phyloP scores from a whole-genome alignment of 2,329 filamentous ascomycete genomes.

The Scytalidium sp. region DNA sequence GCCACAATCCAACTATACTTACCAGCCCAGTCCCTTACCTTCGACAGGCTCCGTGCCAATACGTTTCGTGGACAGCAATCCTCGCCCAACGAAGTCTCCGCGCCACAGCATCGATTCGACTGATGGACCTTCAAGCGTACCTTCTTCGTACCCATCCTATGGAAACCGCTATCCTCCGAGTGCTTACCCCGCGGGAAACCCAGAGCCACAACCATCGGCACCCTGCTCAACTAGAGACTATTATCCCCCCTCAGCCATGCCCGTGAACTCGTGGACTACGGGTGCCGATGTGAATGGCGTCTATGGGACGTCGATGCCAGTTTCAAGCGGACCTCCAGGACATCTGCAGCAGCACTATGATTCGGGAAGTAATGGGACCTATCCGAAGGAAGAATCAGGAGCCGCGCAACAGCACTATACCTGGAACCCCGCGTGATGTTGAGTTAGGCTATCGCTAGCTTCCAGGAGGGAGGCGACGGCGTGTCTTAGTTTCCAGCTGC shows the following conservation, averaged over 20 bases:
- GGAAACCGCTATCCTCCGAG: constrained; percentile 16
- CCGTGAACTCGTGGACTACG: constrained; percentile 3
- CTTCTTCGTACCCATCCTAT: constrained; percentile 17
- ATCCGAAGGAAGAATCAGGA: constrained; percentile 17
- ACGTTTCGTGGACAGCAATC: constrained; percentile 26
- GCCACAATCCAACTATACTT: constrained; percentile 8
- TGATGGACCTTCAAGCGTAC: constrained; percentile 15
- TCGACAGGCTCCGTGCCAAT: constrained; percentile 9
- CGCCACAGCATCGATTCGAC: constrained; percentile 24
- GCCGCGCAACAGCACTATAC: constrained; percentile 21
- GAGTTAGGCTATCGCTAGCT: not conserved
- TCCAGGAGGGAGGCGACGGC: not conserved
- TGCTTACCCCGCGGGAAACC: constrained; percentile 9
- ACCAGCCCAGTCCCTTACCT: constrained; percentile 1
- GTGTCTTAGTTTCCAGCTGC: too few relatives aligned
- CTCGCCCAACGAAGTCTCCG: constrained; percentile 28
- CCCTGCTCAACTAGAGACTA: not conserved
- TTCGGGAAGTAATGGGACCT: constrained; percentile 15
- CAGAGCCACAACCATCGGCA: constrained; percentile 1
- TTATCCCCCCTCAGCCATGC: constrained; percentile 1
- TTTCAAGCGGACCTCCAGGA: constrained; percentile 17
- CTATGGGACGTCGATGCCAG: constrained; percentile 9
- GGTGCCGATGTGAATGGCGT: not conserved
- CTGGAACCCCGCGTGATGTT: constrained; percentile 20
- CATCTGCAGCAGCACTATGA: constrained; percentile 18